phyloP scores from a whole-genome alignment of 2,329 filamentous ascomycete species.

The Raffaelea ambrosiae region DNA sequence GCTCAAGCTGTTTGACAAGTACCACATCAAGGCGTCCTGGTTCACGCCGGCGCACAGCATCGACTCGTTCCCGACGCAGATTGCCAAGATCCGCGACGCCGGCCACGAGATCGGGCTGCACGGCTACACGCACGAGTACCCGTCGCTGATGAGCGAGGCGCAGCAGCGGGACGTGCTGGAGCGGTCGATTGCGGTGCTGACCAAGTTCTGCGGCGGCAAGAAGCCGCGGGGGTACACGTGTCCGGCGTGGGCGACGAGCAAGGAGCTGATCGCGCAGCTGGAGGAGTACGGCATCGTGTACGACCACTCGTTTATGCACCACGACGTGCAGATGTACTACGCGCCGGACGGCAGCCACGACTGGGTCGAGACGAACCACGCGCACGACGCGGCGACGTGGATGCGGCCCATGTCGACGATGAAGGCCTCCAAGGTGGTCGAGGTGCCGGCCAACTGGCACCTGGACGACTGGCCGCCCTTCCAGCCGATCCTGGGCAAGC shows the following conservation, averaged over 20 bases:
- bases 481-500: slow-evolving; percentile 20
- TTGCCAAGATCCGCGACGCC: slow-evolving; percentile 32
- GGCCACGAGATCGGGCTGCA: slow-evolving; percentile 39
- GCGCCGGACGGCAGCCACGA: slow-evolving; percentile 25
- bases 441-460: slow-evolving; percentile 57
- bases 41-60: slow-evolving; percentile 39
- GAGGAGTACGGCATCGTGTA: slow-evolving; percentile 61
- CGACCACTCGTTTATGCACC: slow-evolving; percentile 57
- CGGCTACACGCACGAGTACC: slow-evolving; percentile 23
- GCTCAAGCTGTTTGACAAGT: slow-evolving; percentile 61
- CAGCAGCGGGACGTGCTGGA: slow-evolving; percentile 68
- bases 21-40: slow-evolving; percentile 57
- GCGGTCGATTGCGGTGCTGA: slow-evolving; percentile 34
- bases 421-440: slow-evolving; percentile 51
- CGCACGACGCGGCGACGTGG: slow-evolving; percentile 27
- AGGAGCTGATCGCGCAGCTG: slow-evolving; percentile 56
- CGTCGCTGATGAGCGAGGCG: slow-evolving; percentile 52
- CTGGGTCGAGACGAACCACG: slow-evolving; percentile 42
- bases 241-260: slow-evolving; percentile 64
- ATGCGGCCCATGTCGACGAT: slow-evolving; percentile 19
- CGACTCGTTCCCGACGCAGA: slow-evolving; percentile 37
- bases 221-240: slow-evolving; percentile 63
- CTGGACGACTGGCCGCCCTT: slow-evolving; percentile 56
- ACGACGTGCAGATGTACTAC: slow-evolving; percentile 57
- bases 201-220: slow-evolving; percentile 28